phyloP scores from a whole-genome alignment of 345 rosid genomes.

The Lepidium didymum region DNA sequence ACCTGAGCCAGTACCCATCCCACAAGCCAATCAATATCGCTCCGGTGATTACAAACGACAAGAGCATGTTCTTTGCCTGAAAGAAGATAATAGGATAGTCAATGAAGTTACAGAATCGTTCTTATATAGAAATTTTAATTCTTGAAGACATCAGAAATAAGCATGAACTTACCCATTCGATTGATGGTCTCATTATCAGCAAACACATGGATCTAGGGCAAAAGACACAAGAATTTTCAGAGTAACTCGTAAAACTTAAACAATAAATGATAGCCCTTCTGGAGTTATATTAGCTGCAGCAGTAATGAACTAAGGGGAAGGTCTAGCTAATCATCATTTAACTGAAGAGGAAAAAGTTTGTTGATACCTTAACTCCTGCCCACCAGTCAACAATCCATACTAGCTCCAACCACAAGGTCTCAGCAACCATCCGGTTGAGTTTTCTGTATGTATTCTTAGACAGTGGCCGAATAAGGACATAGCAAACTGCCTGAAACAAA shows the following conservation, averaged over 20 bases:
- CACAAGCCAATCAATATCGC: slow-evolving; percentile 96
- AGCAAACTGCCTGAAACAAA: slow-evolving; percentile 65
- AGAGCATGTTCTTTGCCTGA: slow-evolving; percentile 93
- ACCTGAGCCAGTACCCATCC: slow-evolving; percentile 99
- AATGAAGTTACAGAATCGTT: neutral
- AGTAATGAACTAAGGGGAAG: neutral
- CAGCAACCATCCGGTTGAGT: slow-evolving; percentile 66
- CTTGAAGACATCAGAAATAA: neutral
- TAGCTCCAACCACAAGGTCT: slow-evolving; percentile 84
- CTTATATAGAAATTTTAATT: neutral
- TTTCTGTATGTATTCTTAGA: slow-evolving; percentile 70
- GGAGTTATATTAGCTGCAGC: neutral
- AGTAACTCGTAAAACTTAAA: neutral
- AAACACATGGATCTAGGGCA: slow-evolving; percentile 60
- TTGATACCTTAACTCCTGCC: slow-evolving; percentile 76
- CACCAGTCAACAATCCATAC: slow-evolving; percentile 98
- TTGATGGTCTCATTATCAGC: slow-evolving; percentile 65
- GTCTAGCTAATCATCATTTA: neutral
- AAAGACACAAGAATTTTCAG: slow-evolving; percentile 18
- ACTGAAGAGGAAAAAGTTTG: neutral
- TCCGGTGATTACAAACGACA: slow-evolving; percentile 71
- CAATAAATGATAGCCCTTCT: neutral
- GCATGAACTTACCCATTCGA: slow-evolving; percentile 56
- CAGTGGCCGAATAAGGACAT: slow-evolving; percentile 62
- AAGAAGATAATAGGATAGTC: slow-evolving; percentile 3